Percentiles rank a stretch among this genome's conserved stretches.
Conservation (phyloP, 1,284 basidiomycete species). For the Cryptococcus jaspeensis region DNA sequence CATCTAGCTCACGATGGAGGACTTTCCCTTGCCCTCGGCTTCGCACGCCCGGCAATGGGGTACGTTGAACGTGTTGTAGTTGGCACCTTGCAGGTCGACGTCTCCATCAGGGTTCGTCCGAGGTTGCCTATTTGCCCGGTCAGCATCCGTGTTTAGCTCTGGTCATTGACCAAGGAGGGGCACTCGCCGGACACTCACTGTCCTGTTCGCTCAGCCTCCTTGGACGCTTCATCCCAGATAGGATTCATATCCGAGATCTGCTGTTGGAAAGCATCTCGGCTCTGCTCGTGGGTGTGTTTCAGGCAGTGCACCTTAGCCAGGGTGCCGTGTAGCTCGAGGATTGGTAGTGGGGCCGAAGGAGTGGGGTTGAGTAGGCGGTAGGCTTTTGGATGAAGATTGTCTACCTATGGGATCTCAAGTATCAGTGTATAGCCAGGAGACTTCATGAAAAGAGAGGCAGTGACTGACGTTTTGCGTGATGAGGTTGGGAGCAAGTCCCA, state of each 20-base stretch:
- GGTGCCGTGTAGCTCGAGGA: constrained; percentile 86
- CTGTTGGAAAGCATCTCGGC: constrained; percentile 71
- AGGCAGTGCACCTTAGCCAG: constrained; percentile 75
- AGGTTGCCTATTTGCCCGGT: constrained; percentile 53
- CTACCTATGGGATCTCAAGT: constrained; percentile 56
- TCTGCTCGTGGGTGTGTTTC: constrained; percentile 64
- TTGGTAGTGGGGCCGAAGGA: constrained; percentile 48
- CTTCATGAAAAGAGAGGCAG: not conserved
- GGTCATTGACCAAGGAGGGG: not conserved
- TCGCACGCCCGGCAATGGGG: constrained; percentile 70
- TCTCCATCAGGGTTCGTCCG: constrained; percentile 91
- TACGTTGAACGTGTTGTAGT: constrained; percentile 73
- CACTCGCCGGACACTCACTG: too few species aligned
- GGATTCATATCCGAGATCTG: constrained; percentile 72
- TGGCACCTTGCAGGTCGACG: constrained; percentile 75
- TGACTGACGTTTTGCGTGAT: constrained; percentile 73
- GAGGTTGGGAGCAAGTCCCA: constrained; percentile 62
- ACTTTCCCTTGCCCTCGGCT: constrained; percentile 58
- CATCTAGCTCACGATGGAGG: constrained; percentile 50
- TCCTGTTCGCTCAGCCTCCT: constrained; percentile 65
- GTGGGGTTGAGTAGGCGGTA: constrained; percentile 42
- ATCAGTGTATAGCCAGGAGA: not conserved
- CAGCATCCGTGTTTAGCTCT: not conserved
- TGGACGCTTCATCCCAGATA: constrained; percentile 68
- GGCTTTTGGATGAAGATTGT: constrained; percentile 80